A percentile compares a stretch with the other conserved stretches of the same genome.
Conservation (phyloP, 345 rosid genomes). For the Brassica rapa region DNA sequence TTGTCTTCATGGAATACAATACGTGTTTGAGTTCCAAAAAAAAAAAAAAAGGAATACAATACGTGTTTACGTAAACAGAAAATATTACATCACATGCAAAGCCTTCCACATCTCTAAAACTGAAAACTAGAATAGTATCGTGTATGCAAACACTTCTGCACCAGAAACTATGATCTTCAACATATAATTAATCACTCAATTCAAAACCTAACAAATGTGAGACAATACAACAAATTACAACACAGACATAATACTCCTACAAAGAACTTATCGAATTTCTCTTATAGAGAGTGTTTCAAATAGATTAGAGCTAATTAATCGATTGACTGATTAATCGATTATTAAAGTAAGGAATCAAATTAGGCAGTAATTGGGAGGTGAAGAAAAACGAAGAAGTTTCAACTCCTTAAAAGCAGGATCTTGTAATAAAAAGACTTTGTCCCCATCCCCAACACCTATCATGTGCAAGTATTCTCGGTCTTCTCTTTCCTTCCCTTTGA, state of each 20-base stretch:
- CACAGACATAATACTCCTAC: not conserved
- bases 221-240: not conserved
- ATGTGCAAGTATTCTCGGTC: conserved; percentile 80
- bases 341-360: not conserved
- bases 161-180: not conserved
- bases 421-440: conserved; percentile 71
- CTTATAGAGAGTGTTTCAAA: not conserved
- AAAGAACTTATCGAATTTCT: conserved; percentile 9
- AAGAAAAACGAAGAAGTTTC: conserved; percentile 59
- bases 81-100: conserved; percentile 1
- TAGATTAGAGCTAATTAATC: conserved; percentile 25
- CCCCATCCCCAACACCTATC: conserved; percentile 87
- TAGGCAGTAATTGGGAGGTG: conserved; percentile 38
- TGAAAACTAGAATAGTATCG: not conserved
- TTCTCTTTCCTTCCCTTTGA: conserved; percentile 92
- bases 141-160: not conserved
- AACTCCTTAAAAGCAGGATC: conserved; percentile 86
- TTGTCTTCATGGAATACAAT: not conserved
- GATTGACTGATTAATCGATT: not conserved
- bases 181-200: conserved; percentile 17
- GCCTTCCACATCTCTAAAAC: not conserved
- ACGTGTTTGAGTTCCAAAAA: too few relatives aligned
- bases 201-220: conserved; percentile 16
- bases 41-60: too few relatives aligned
- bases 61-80: not conserved